Conservation (phyloP, 2,329 filamentous ascomycete species). For the Botrytis elliptica region DNA sequence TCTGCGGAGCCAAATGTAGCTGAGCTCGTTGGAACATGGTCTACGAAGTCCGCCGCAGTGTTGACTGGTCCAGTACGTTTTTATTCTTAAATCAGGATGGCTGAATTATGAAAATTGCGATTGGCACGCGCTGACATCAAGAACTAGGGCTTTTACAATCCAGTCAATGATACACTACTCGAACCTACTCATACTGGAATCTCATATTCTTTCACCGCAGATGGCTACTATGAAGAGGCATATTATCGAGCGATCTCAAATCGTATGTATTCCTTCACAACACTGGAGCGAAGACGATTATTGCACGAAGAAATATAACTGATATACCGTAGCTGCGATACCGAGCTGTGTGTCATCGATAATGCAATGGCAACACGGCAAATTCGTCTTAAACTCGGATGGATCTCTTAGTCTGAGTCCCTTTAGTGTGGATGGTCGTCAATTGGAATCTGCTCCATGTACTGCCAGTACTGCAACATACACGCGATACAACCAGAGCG, state of each 20-base stretch:
- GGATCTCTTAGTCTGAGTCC: slow-evolving; percentile 60
- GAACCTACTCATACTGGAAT: slow-evolving; percentile 67
- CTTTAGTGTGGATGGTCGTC: slow-evolving; percentile 64
- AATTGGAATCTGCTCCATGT: slow-evolving; percentile 66
- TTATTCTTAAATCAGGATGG: slow-evolving; percentile 32
- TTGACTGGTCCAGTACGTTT: slow-evolving; percentile 64
- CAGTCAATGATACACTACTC: slow-evolving; percentile 61
- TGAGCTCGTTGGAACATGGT: slow-evolving; percentile 68
- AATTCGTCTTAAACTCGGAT: slow-evolving; percentile 54
- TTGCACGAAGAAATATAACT: slow-evolving; percentile 21
- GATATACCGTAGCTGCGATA: slow-evolving; percentile 47
- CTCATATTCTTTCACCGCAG: slow-evolving; percentile 69
- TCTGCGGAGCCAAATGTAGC: slow-evolving; percentile 43
- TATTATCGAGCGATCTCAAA: slow-evolving; percentile 69
- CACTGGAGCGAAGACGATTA: not conserved
- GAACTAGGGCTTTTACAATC: slow-evolving; percentile 67
- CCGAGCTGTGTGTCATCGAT: slow-evolving; percentile 63
- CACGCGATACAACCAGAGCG: slow-evolving; percentile 65
- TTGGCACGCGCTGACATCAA: slow-evolving; percentile 19
- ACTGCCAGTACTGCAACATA: slow-evolving; percentile 52
- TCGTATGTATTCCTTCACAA: slow-evolving; percentile 47
- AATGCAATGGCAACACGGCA: slow-evolving; percentile 73
- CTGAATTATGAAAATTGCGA: slow-evolving; percentile 19
- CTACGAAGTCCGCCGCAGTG: slow-evolving; percentile 67
- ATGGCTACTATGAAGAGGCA: slow-evolving; percentile 67